Evolutionary conservation across 2,329 filamentous ascomycete species (phyloP).

Genomic region (Phaeomoniella chlamydospora): DNA sequence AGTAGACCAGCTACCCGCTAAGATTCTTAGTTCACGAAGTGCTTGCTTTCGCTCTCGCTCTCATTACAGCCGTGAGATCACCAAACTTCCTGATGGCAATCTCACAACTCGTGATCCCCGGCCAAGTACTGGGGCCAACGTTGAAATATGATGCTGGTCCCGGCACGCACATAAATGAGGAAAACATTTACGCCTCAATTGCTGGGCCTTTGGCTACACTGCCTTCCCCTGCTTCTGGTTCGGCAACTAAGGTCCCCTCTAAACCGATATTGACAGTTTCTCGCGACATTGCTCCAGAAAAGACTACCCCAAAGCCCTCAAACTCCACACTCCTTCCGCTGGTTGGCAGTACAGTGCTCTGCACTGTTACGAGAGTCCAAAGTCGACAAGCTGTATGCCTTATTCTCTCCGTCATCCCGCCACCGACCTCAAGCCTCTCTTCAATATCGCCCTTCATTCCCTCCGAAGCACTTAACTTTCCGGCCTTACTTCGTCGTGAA

Average conservation of each 20-base stretch:
- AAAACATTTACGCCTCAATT: slow-evolving; percentile 67
- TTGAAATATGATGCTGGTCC: slow-evolving; percentile 57
- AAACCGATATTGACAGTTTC: slow-evolving; percentile 18
- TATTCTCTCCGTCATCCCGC: slow-evolving; percentile 66
- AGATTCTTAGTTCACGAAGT: too few relatives aligned
- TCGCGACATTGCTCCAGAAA: slow-evolving; percentile 34
- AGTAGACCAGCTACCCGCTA: too few relatives aligned
- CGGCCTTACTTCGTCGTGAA: slow-evolving; percentile 72
- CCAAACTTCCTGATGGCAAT: too few relatives aligned
- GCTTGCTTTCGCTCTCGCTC: too few relatives aligned
- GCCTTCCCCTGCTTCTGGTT: slow-evolving; percentile 20
- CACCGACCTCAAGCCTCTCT: slow-evolving; percentile 11
- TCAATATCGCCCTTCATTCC: slow-evolving; percentile 16
- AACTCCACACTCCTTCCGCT: slow-evolving; percentile 65
- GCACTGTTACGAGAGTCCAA: slow-evolving; percentile 71
- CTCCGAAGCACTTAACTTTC: slow-evolving; percentile 56
- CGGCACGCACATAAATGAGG: slow-evolving; percentile 69
- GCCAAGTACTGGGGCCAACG: slow-evolving; percentile 59
- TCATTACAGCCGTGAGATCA: too few relatives aligned
- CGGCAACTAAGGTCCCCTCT: slow-evolving; percentile 20
- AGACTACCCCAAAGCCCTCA: slow-evolving; percentile 10
- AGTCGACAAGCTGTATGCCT: slow-evolving; percentile 73
- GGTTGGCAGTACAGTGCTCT: slow-evolving; percentile 67
- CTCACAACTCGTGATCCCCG: slow-evolving; percentile 36
- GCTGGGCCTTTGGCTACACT: slow-evolving; percentile 53